Percentiles rank a stretch among this genome's conserved stretches.
phyloP scores from a whole-genome alignment of 2,329 filamentous ascomycete species.

The Graphilbum sp. region DNA sequence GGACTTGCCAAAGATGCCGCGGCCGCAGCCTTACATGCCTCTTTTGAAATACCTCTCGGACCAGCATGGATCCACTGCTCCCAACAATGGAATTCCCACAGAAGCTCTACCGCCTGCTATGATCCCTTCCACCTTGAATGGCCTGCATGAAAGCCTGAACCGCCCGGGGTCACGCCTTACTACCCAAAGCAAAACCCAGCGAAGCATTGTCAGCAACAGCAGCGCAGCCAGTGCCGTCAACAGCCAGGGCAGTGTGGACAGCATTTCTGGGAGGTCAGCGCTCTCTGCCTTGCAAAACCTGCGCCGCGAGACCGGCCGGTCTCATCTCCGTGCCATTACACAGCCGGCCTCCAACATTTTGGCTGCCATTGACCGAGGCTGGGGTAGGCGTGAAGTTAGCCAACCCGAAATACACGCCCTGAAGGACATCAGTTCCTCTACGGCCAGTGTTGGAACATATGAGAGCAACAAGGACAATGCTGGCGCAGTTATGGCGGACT shows the following conservation, averaged over 20 bases:
- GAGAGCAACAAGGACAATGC: not conserved
- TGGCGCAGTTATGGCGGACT: slow-evolving; percentile 4
- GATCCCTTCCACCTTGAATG: too few relatives aligned
- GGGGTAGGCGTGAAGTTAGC: not conserved
- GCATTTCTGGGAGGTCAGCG: not conserved
- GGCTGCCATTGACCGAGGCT: not conserved
- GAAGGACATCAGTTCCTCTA: not conserved
- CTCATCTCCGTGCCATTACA: slow-evolving; percentile 1
- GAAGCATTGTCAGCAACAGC: slow-evolving; percentile 1
- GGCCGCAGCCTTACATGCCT: too few relatives aligned
- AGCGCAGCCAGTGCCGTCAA: not conserved
- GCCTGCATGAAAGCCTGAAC: too few relatives aligned
- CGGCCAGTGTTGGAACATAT: not conserved
- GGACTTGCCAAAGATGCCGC: too few relatives aligned
- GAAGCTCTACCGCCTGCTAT: too few relatives aligned
- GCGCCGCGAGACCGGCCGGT: not conserved
- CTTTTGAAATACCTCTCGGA: too few relatives aligned
- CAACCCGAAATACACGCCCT: too few relatives aligned
- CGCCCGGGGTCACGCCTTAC: not conserved
- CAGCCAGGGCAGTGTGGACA: not conserved
- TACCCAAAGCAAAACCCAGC: slow-evolving; percentile 1
- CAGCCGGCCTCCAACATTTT: slow-evolving; percentile 1
- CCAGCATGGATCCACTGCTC: too few relatives aligned
- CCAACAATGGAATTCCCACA: too few relatives aligned
- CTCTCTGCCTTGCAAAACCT: not conserved